A percentile compares a stretch with the other conserved stretches of the same genome.
These are phyloP conservation scores for Friedmanniomyces simplex DNA, from an alignment of 495 filamentous ascomycete species.

Conservation along the genomic window DNA sequence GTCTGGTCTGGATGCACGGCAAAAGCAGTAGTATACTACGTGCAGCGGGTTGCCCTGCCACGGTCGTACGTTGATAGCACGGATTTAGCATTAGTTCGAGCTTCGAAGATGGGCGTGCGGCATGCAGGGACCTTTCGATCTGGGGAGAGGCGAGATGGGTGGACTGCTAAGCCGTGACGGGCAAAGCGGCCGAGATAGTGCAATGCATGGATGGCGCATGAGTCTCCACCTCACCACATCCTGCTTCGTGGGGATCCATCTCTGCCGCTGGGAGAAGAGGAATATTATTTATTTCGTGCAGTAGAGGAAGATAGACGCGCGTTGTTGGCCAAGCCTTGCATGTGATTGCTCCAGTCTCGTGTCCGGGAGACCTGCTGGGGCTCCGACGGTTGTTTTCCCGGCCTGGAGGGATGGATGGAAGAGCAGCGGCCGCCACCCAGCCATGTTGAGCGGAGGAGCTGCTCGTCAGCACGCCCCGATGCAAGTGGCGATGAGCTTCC, in stretches of 20 bases:
- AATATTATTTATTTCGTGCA: too few species aligned
- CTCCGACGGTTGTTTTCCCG: too few species aligned
- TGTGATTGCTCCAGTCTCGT: not conserved
- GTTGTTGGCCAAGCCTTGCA: too few species aligned
- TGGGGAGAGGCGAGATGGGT: not conserved
- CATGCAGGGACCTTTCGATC: not conserved
- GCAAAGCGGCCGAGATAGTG: not conserved
- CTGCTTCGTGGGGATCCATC: too few species aligned
- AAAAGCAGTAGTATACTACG: too few species aligned
- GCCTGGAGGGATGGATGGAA: too few species aligned
- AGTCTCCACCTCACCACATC: not conserved
- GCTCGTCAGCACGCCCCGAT: not conserved
- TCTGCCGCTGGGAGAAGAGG: too few species aligned
- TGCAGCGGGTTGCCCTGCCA: not conserved
- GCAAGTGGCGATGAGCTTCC: not conserved
- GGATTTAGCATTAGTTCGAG: not conserved
- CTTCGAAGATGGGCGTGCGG: too few species aligned
- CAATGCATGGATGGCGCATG: not conserved
- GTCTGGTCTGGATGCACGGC: not conserved
- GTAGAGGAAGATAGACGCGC: too few species aligned
- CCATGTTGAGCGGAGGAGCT: not conserved
- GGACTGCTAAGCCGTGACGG: not conserved
- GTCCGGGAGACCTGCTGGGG: too few species aligned
- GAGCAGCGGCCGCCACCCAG: not conserved
- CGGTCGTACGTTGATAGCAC: not conserved